These are phyloP conservation scores for Wickerhamiella hasegawae DNA, from an alignment of 805 yeast genomes.

Conservation along the genomic window DNA sequence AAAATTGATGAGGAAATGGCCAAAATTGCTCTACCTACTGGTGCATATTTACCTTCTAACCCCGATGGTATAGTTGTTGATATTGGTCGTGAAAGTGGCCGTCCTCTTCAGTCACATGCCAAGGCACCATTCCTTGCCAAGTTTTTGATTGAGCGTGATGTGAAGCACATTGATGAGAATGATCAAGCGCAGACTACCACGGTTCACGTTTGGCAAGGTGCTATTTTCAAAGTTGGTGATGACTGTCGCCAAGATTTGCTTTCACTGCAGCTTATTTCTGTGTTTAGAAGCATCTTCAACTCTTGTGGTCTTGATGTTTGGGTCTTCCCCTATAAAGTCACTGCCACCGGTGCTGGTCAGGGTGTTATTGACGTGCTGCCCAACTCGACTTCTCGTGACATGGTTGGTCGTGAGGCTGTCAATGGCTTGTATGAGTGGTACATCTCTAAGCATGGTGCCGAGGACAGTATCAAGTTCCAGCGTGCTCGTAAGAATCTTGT, in stretches of 20 bases:
- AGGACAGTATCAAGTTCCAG: slow-evolving; percentile 75
- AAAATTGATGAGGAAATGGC: slow-evolving; percentile 96
- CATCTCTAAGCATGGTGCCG: slow-evolving; percentile 88
- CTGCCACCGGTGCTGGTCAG: slow-evolving; percentile 98
- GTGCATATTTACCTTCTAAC: slow-evolving; percentile 86
- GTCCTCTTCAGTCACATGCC: slow-evolving; percentile 93
- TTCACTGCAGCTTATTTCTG: slow-evolving; percentile 79
- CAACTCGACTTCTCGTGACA: slow-evolving; percentile 86
- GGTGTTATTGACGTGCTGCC: slow-evolving; percentile 98
- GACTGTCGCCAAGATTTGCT: slow-evolving; percentile 96
- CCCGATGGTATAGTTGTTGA: slow-evolving; percentile 93
- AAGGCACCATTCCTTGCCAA: slow-evolving; percentile 98
- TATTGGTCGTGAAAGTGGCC: slow-evolving; percentile 81
- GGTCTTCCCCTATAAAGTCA: slow-evolving; percentile 87
- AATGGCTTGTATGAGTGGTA: slow-evolving; percentile 91
- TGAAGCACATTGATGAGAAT: slow-evolving; percentile 15
- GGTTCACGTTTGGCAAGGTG: slow-evolving; percentile 73
- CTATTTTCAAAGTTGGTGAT: slow-evolving; percentile 97
- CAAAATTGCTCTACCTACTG: slow-evolving; percentile 51
- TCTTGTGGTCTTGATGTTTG: slow-evolving; percentile 76
- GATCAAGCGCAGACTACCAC: slow-evolving; percentile 16
- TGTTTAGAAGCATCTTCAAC: slow-evolving; percentile 83
- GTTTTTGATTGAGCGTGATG: slow-evolving; percentile 54
- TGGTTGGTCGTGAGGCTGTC: slow-evolving; percentile 98
- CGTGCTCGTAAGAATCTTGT: slow-evolving; percentile 84